These are phyloP conservation scores for Phytophthora sansomeana DNA, from an alignment of 352 stramenopile genomes.

Conservation along the genomic window DNA sequence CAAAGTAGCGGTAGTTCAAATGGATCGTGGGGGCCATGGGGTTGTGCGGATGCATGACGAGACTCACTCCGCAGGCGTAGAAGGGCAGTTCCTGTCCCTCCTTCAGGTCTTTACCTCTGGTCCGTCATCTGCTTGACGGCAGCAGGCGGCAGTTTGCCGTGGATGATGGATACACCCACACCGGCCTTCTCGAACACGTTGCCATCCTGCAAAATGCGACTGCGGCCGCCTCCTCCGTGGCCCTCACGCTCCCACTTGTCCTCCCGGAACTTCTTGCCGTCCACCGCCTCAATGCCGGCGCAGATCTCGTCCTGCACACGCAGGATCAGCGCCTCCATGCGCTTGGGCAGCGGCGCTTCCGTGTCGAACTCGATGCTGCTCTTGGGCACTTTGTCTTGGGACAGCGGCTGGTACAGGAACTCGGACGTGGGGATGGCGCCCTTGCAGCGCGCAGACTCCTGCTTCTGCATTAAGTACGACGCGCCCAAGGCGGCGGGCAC, in stretches of 20 bases:
- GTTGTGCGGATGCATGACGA: slow-evolving; percentile 97
- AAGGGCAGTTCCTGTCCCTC: slow-evolving; percentile 91
- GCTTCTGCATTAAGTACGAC: slow-evolving; percentile 27
- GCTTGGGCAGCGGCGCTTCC: slow-evolving; percentile 68
- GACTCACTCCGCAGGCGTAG: slow-evolving; percentile 95
- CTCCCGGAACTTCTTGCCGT: slow-evolving; percentile 95
- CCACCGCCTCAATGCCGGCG: slow-evolving; percentile 89
- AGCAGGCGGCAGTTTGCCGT: slow-evolving; percentile 94
- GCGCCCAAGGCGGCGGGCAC: slow-evolving; percentile 33
- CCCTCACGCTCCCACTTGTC: slow-evolving; percentile 96
- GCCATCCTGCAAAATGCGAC: slow-evolving; percentile 93
- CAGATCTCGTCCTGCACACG: slow-evolving; percentile 90
- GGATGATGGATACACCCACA: slow-evolving; percentile 97
- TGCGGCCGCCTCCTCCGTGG: slow-evolving; percentile 95
- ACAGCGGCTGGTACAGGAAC: slow-evolving; percentile 78
- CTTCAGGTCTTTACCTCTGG: slow-evolving; percentile 76
- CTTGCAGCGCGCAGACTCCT: slow-evolving; percentile 54
- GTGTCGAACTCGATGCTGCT: slow-evolving; percentile 83
- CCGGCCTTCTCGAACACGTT: slow-evolving; percentile 99
- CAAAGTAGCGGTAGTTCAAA: slow-evolving; percentile 99
- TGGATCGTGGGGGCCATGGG: slow-evolving; percentile 97
- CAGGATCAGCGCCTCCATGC: slow-evolving; percentile 86
- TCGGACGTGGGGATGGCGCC: slow-evolving; percentile 38
- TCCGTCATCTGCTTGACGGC: slow-evolving; percentile 86
- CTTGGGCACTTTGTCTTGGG: slow-evolving; percentile 65